Percentiles rank a stretch among this genome's conserved stretches.
Evolutionary conservation across 768 basidiomycete species (phyloP).

Genomic region (Lactarius tabidus): DNA sequence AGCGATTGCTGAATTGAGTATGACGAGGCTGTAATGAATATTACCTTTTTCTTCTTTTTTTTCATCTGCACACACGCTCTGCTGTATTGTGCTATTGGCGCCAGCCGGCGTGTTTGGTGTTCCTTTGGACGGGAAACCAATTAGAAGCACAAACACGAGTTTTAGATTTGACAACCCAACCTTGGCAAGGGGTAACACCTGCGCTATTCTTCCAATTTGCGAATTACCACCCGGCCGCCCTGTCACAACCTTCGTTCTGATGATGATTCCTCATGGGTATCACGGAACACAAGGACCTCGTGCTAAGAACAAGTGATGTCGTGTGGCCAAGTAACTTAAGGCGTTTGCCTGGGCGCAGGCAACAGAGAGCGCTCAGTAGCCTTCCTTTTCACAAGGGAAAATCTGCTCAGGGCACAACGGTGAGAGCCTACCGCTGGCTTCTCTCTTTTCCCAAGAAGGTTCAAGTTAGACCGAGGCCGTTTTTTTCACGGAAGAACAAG

Average conservation of each 20-base stretch:
- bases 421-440: not conserved
- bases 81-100: not conserved
- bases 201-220: not conserved
- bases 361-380: not conserved
- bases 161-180: not conserved
- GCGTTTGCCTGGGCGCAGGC: not conserved
- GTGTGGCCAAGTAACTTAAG: not conserved
- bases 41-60: not conserved
- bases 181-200: too few relatives aligned
- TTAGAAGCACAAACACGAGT: not conserved
- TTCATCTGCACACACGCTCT: not conserved
- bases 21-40: not conserved
- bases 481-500: not conserved
- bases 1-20: slow-evolving; percentile 1
- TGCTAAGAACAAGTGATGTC: not conserved
- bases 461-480: not conserved
- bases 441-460: not conserved
- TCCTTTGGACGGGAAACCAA: not conserved
- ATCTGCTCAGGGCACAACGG: not conserved
- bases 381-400: not conserved
- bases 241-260: not conserved
- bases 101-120: not conserved
- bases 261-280: not conserved
- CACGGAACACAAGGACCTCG: not conserved
- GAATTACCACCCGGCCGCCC: not conserved